phyloP scores from a whole-genome alignment of 2,329 filamentous ascomycete species.

The Phialophora expanda region DNA sequence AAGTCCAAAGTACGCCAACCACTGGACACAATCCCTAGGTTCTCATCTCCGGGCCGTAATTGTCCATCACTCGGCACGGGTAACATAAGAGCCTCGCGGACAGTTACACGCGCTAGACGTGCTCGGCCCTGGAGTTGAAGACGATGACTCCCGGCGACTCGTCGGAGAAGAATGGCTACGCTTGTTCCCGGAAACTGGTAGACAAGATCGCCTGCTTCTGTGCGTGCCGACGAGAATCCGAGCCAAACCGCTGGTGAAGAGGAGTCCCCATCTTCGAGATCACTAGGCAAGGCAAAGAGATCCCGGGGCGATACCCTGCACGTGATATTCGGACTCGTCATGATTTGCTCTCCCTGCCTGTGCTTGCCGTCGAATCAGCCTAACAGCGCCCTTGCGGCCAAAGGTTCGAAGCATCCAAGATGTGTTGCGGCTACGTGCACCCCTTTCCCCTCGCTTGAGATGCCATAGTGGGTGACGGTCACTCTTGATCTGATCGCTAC shows the following conservation, averaged over 20 bases:
- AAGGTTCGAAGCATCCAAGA: too few relatives aligned
- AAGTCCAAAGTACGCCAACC: background rate
- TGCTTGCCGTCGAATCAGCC: too few relatives aligned
- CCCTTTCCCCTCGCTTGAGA: too few relatives aligned
- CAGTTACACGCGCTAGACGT: background rate
- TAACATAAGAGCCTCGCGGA: background rate
- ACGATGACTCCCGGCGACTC: background rate
- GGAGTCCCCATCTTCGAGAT: background rate
- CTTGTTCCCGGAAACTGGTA: constrained; percentile 8
- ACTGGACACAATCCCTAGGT: background rate
- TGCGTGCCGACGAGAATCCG: background rate
- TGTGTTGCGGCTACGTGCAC: too few relatives aligned
- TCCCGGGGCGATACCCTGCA: constrained; percentile 1
- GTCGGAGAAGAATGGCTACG: constrained; percentile 5
- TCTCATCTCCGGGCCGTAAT: background rate
- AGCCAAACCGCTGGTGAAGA: background rate
- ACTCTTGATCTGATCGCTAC: too few relatives aligned
- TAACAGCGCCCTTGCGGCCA: too few relatives aligned
- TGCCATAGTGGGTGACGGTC: too few relatives aligned
- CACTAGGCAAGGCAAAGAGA: background rate
- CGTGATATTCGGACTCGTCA: too few relatives aligned
- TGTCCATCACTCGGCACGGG: background rate
- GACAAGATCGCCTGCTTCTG: constrained; percentile 1
- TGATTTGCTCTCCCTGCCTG: too few relatives aligned
- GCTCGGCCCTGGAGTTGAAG: background rate